These are phyloP conservation scores for Schizophyllum commune DNA, from an alignment of 1,284 basidiomycete species.

Conservation along the genomic window DNA sequence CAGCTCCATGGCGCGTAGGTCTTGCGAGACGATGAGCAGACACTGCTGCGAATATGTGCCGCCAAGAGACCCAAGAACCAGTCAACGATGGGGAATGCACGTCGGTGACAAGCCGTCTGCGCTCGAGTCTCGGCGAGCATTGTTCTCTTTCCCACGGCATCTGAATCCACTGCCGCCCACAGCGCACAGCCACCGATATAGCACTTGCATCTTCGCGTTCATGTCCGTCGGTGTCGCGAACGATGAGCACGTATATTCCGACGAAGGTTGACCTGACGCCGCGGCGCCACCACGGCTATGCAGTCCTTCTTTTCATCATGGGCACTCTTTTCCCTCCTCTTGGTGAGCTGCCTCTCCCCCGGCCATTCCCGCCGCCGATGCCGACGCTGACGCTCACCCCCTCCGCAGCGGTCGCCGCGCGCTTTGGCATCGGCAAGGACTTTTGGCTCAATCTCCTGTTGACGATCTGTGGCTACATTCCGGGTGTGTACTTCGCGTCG, in stretches of 20 bases:
- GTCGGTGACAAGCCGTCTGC: neutral
- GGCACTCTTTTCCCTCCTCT: conserved; percentile 83
- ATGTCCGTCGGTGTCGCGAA: conserved; percentile 5
- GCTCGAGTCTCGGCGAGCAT: neutral
- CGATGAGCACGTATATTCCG: conserved; percentile 24
- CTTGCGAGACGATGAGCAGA: neutral
- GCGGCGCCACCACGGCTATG: conserved; percentile 75
- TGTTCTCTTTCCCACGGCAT: neutral
- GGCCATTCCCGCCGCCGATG: neutral
- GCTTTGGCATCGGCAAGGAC: conserved; percentile 90
- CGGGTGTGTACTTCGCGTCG: conserved; percentile 40
- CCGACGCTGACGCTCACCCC: neutral
- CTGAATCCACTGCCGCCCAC: neutral
- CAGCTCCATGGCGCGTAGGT: conserved; percentile 40
- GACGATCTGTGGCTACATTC: conserved; percentile 87
- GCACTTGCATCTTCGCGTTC: neutral
- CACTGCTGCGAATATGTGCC: neutral
- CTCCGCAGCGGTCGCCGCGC: conserved; percentile 77
- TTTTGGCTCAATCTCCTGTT: conserved; percentile 90
- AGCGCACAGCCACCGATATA: neutral
- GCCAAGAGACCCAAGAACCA: neutral
- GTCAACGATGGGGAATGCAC: neutral
- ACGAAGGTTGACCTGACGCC: conserved; percentile 51
- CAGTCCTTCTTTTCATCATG: conserved; percentile 74
- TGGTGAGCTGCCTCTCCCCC: conserved; percentile 43